These are phyloP conservation scores for Talaromyces sp. DNA, from an alignment of 2,329 filamentous ascomycete species.

Conservation along the genomic window DNA sequence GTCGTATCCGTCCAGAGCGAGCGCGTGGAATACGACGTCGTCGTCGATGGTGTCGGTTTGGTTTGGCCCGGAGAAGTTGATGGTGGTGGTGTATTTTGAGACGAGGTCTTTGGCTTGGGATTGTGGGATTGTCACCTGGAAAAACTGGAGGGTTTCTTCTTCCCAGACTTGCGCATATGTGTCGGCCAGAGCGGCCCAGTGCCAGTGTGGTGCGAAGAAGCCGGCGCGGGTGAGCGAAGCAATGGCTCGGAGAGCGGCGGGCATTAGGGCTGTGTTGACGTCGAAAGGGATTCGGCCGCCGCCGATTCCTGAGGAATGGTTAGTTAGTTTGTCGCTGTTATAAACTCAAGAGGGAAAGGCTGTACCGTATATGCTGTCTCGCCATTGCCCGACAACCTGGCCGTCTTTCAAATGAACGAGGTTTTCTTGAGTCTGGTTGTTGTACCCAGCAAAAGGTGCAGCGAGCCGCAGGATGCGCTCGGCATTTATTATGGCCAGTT, in stretches of 20 bases:
- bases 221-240: constrained; percentile 45
- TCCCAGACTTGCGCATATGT: constrained; percentile 58
- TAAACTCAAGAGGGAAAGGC: too few relatives aligned
- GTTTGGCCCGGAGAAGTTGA: constrained; percentile 42
- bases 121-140: constrained; percentile 44
- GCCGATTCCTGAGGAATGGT: constrained; percentile 42
- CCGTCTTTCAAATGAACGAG: constrained; percentile 53
- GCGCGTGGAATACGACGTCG: constrained; percentile 50
- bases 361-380: constrained; percentile 53
- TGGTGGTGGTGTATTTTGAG: constrained; percentile 41
- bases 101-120: constrained; percentile 44
- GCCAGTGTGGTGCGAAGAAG: constrained; percentile 39
- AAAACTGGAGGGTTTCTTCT: constrained; percentile 54
- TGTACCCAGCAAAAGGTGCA: constrained; percentile 44
- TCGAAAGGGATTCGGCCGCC: constrained; percentile 61
- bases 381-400: constrained; percentile 57
- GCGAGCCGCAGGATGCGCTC: constrained; percentile 55
- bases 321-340: too few relatives aligned
- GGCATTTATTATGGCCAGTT: constrained; percentile 49
- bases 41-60: constrained; percentile 38
- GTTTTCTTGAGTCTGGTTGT: constrained; percentile 48
- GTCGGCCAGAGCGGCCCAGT: constrained; percentile 45
- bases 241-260: constrained; percentile 57
- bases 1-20: constrained; percentile 52
- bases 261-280: constrained; percentile 59